Conservation (phyloP, 2,329 filamentous ascomycete genomes). For the Aspergillus jensenii region DNA sequence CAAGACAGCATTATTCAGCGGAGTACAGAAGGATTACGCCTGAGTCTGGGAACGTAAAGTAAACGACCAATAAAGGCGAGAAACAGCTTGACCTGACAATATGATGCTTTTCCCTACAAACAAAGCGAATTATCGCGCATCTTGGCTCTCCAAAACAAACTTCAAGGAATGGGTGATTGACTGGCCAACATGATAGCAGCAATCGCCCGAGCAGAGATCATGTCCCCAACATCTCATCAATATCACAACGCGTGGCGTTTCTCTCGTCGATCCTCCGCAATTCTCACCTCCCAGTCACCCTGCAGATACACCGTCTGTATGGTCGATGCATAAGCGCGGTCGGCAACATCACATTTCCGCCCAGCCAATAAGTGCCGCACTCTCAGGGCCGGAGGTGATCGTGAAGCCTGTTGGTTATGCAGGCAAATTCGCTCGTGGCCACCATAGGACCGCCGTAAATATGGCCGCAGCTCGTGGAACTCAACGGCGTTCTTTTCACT, state of each 20-base stretch:
- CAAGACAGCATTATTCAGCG: neutral
- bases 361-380: slow-evolving; percentile 13
- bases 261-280: slow-evolving; percentile 8
- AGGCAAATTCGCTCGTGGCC: slow-evolving; percentile 9
- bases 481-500: neutral
- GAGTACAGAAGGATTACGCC: neutral
- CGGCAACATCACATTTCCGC: slow-evolving; percentile 7
- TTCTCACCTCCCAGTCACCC: neutral
- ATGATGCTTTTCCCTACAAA: neutral
- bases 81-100: neutral
- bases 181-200: neutral
- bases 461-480: slow-evolving; percentile 12
- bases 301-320: neutral
- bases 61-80: neutral
- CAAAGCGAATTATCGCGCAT: neutral
- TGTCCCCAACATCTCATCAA: neutral
- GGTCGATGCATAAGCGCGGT: slow-evolving; percentile 9
- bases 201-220: neutral
- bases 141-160: neutral
- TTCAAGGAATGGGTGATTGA: neutral
- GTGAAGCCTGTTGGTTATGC: slow-evolving; percentile 8
- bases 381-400: slow-evolving; percentile 9
- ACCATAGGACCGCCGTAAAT: slow-evolving; percentile 14
- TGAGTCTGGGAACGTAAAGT: neutral
- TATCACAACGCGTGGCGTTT: neutral